These are phyloP conservation scores for Nicotiana benthamiana DNA, from an alignment of 257 asterid species.

Conservation along the genomic window DNA sequence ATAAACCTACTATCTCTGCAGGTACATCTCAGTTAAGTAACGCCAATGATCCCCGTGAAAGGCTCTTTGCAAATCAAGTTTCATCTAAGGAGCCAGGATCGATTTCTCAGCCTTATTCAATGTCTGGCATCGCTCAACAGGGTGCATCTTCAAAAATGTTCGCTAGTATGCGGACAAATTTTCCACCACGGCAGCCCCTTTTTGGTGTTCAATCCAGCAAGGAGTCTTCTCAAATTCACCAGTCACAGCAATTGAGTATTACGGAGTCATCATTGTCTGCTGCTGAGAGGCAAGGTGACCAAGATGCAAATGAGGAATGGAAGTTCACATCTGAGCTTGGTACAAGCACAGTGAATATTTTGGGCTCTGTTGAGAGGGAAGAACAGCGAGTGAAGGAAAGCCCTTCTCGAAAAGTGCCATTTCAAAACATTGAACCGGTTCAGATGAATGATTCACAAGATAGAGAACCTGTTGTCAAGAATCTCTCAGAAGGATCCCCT, in stretches of 20 bases:
- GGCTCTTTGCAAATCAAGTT: slow-evolving; percentile 26
- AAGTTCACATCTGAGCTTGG: slow-evolving; percentile 16
- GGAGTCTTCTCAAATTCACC: slow-evolving; percentile 27
- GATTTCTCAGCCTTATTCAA: slow-evolving; percentile 30
- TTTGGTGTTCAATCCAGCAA: slow-evolving; percentile 27
- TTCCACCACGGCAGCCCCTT: slow-evolving; percentile 33
- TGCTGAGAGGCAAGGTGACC: slow-evolving; percentile 24
- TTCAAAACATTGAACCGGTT: slow-evolving; percentile 17
- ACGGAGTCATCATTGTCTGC: slow-evolving; percentile 46
- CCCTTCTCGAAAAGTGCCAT: slow-evolving; percentile 24
- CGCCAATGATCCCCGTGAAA: slow-evolving; percentile 28
- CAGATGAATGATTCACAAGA: slow-evolving; percentile 27
- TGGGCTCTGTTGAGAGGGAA: slow-evolving; percentile 23
- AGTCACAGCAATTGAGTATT: slow-evolving; percentile 33
- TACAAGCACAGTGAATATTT: slow-evolving; percentile 26
- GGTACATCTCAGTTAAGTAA: slow-evolving; percentile 22
- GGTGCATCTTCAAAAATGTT: slow-evolving; percentile 26
- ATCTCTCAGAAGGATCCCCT: slow-evolving; percentile 48
- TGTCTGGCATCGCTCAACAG: slow-evolving; percentile 25
- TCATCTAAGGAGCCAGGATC: slow-evolving; percentile 24
- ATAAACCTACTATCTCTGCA: slow-evolving; percentile 25
- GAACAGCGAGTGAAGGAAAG: slow-evolving; percentile 36
- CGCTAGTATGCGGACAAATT: slow-evolving; percentile 39
- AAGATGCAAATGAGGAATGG: slow-evolving; percentile 21
- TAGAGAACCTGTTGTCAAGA: slow-evolving; percentile 25